Evolutionary conservation across 2,329 filamentous ascomycete species (phyloP).

Genomic region (Ophiosphaerella korrae): DNA sequence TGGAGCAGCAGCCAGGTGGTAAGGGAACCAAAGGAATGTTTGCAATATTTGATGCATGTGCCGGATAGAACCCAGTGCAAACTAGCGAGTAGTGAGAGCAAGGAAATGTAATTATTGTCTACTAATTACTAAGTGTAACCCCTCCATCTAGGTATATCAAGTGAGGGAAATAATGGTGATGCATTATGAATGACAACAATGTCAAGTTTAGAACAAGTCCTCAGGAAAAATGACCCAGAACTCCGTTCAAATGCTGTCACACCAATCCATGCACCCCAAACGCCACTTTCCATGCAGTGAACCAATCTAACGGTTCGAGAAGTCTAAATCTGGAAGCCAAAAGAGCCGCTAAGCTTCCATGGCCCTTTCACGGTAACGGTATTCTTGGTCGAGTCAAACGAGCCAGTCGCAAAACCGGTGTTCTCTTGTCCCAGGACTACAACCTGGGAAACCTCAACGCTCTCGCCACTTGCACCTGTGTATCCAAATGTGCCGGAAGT

Average conservation of each 20-base stretch:
- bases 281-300: slow-evolving; percentile 1
- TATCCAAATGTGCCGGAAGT: slow-evolving; percentile 62
- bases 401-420: slow-evolving; percentile 15
- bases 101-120: too few relatives aligned
- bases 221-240: too few relatives aligned
- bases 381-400: slow-evolving; percentile 17
- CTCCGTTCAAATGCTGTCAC: too few relatives aligned
- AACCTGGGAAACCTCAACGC: slow-evolving; percentile 31
- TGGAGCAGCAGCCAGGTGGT: slow-evolving; percentile 38
- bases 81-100: not conserved
- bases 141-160: too few relatives aligned
- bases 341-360: slow-evolving; percentile 34
- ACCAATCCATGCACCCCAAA: not conserved
- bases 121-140: too few relatives aligned
- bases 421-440: slow-evolving; percentile 34
- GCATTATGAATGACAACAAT: too few relatives aligned
- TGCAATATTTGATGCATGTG: slow-evolving; percentile 43
- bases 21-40: slow-evolving; percentile 37
- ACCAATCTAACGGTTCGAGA: not conserved
- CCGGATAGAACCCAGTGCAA: not conserved
- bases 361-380: slow-evolving; percentile 30
- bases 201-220: too few relatives aligned
- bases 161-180: too few relatives aligned
- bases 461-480: slow-evolving; percentile 25
- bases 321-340: slow-evolving; percentile 23